These are phyloP conservation scores for Thermochaetoides dissita DNA, from an alignment of 2,329 filamentous ascomycete species.

Conservation along the genomic window DNA sequence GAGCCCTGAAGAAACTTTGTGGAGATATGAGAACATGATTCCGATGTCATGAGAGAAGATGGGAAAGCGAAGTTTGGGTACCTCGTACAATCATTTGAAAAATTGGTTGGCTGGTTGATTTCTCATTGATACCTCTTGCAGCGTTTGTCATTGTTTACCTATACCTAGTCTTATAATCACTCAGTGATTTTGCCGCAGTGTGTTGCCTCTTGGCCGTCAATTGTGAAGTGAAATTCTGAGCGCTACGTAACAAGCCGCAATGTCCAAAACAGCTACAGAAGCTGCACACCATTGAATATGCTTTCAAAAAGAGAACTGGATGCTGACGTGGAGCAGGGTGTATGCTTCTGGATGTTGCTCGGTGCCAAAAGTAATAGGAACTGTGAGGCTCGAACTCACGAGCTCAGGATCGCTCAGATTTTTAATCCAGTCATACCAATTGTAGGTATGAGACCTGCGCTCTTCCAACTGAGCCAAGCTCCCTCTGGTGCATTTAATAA, in stretches of 20 bases:
- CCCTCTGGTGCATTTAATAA: background rate
- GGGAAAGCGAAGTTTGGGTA: background rate
- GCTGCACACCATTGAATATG: background rate
- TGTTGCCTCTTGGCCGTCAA: background rate
- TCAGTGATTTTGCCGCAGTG: background rate
- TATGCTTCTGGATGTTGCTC: background rate
- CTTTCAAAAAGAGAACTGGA: background rate
- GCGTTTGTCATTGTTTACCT: background rate
- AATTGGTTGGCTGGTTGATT: background rate
- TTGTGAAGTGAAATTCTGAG: background rate
- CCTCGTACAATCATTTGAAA: background rate
- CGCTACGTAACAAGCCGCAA: background rate
- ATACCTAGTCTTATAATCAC: background rate
- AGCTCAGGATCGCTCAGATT: slow-evolving; percentile 15
- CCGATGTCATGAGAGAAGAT: too few relatives aligned
- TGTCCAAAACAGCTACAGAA: background rate
- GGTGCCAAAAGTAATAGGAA: slow-evolving; percentile 9
- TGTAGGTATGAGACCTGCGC: slow-evolving; percentile 10
- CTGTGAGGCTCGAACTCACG: slow-evolving; percentile 19
- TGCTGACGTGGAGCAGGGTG: background rate
- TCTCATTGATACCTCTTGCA: background rate
- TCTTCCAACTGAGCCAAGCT: slow-evolving; percentile 13
- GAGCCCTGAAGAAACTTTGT: background rate
- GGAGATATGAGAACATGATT: background rate
- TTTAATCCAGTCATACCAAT: slow-evolving; percentile 6